Base-by-base conservation (phyloP, 257 asterid species). In the Lithospermum erythrorhizon region DNA sequence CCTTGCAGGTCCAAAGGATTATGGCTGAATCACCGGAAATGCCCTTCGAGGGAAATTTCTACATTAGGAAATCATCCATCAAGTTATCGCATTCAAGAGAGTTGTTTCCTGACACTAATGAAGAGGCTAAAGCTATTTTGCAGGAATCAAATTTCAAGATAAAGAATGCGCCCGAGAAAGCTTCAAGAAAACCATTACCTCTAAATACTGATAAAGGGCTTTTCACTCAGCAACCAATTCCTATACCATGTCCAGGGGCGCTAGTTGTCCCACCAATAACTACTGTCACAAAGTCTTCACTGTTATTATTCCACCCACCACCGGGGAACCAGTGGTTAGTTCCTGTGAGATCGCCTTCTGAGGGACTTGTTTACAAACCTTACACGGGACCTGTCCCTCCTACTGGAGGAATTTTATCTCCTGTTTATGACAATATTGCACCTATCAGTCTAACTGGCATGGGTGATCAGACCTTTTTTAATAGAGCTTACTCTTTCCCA, bases 291-390 rank as follows among this genome's bases (percentile, higher is more conserved):
- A 82, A 75, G 61, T 25, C 66, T 25, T 61, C 80, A 32, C 79
- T 89, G 9, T 80, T 80, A 75, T 63, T 55, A 66, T 67, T 75
- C 73, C 72, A 61, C 17, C 65, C 80, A 19, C 66, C 70, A 4
- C 70, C 76, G 0, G 86, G 76, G 41, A 71, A 77, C 27, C 95
- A 81, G 55, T 85, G 95, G 95, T 47, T 87, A 29, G 78, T 83
- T 37, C 94, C 97, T 0, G 67, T 83, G 53, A 75, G 71, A 52
- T 83, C 94, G 27, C 87, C 85, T 16, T 80, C 96, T 0, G 94
- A 87, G 69, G 96, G 95, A 57, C 79, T 83, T 20, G 32, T 82
- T 55, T 87, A 89, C 83, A 89, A 82, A 70, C 90, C 95, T 6
- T 85, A 74, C 61, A 35, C 76, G 0, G 94, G 89, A 49, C 85